These are phyloP conservation scores for Hymenoscyphus salicellus DNA, from an alignment of 2,329 filamentous ascomycete species.

Conservation along the genomic window DNA sequence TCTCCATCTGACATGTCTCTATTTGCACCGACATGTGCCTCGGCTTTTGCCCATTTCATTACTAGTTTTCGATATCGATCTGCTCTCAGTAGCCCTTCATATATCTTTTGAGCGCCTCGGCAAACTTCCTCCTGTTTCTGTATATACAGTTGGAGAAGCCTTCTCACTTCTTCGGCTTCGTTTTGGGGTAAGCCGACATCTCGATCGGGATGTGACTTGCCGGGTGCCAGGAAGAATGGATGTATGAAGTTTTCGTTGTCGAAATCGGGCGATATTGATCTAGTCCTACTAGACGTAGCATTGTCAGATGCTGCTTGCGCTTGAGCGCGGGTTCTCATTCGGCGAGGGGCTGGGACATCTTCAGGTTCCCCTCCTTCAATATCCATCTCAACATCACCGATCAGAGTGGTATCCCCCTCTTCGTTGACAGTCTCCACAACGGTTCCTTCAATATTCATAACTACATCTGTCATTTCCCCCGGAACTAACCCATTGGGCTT, in stretches of 20 bases:
- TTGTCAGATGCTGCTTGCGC: conserved; percentile 45
- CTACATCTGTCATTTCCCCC: conserved; percentile 1
- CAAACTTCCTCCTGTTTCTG: conserved; percentile 85
- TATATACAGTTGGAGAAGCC: conserved; percentile 70
- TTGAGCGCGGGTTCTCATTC: conserved; percentile 54
- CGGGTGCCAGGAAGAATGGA: conserved; percentile 69
- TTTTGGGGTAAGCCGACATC: conserved; percentile 68
- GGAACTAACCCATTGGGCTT: conserved; percentile 5
- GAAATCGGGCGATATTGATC: conserved; percentile 42
- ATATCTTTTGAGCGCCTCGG: conserved; percentile 64
- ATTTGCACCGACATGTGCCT: conserved; percentile 64
- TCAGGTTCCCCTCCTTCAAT: conserved; percentile 36
- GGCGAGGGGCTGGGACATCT: conserved; percentile 44
- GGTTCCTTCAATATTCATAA: conserved; percentile 3
- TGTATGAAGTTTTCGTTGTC: conserved; percentile 60
- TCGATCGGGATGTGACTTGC: conserved; percentile 60
- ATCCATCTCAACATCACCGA: conserved; percentile 14
- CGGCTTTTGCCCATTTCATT: conserved; percentile 72
- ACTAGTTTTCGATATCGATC: conserved; percentile 70
- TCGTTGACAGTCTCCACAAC: conserved; percentile 4
- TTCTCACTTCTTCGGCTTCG: conserved; percentile 76
- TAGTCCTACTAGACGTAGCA: conserved; percentile 34
- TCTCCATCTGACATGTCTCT: conserved; percentile 80
- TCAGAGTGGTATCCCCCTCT: conserved; percentile 4
- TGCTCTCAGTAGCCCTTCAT: conserved; percentile 68